Conservation (phyloP, 768 basidiomycete genomes). For the Leccinum longicurvipes region DNA sequence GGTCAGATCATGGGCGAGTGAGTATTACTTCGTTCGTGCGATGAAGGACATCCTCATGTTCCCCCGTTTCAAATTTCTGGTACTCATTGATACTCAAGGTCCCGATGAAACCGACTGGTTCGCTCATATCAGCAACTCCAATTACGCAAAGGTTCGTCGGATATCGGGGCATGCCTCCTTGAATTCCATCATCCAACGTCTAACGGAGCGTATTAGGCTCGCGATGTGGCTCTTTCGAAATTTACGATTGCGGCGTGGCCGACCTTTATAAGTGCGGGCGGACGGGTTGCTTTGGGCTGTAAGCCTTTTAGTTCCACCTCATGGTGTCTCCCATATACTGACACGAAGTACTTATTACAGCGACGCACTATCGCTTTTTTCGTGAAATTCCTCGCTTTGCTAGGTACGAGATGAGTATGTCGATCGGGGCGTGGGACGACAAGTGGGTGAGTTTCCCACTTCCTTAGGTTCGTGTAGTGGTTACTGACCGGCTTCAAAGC, state of each 20-base stretch:
- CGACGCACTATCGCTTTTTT: conserved; percentile 16
- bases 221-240: conserved; percentile 13
- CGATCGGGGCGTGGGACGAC: conserved; percentile 17
- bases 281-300: conserved; percentile 7
- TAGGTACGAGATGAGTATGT: conserved; percentile 13
- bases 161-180: background rate
- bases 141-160: conserved; percentile 11
- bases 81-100: conserved; percentile 8
- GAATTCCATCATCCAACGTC: background rate
- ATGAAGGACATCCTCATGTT: background rate
- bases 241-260: conserved; percentile 8
- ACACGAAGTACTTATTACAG: background rate
- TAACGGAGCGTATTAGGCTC: conserved; percentile 6
- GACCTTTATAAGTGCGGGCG: conserved; percentile 12
- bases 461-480: too few species aligned
- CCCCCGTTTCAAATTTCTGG: background rate
- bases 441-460: conserved; percentile 12
- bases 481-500: conserved; percentile 1
- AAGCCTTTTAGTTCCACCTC: background rate
- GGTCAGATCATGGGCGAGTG: conserved; percentile 13
- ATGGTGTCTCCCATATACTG: background rate
- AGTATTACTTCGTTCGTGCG: background rate
- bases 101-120: conserved; percentile 19
- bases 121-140: conserved; percentile 15
- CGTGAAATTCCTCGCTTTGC: conserved; percentile 15